These are phyloP conservation scores for Uronychia setigera DNA, from an alignment of 73 alveolate genomes.

Conservation along the genomic window DNA sequence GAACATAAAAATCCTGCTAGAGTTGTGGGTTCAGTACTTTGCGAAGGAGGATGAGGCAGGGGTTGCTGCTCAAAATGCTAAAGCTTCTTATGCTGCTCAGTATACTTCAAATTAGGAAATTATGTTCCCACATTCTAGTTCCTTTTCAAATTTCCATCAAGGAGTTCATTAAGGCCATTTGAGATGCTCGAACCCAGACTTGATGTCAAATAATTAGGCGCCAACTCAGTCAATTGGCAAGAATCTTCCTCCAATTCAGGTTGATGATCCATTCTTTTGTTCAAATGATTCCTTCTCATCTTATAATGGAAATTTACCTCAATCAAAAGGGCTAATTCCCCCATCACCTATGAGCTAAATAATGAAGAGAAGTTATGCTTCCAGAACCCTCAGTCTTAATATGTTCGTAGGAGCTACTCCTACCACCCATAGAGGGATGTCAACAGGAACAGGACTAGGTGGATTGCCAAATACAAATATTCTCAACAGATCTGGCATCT, in stretches of 20 bases:
- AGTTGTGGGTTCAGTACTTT: not conserved
- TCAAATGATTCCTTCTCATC: not conserved
- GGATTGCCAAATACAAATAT: not conserved
- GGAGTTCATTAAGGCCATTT: too few relatives aligned
- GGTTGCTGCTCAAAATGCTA: not conserved
- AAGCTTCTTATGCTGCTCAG: not conserved
- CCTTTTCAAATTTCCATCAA: not conserved
- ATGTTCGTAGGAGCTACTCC: not conserved
- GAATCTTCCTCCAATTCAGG: too few relatives aligned
- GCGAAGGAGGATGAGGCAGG: constrained; percentile 2
- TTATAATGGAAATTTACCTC: not conserved
- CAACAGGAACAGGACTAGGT: not conserved
- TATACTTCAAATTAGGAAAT: not conserved
- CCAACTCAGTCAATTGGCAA: too few relatives aligned
- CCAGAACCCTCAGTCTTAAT: not conserved
- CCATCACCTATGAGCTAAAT: not conserved
- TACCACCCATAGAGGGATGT: too few relatives aligned
- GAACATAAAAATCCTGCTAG: constrained; percentile 6
- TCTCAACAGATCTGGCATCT: not conserved
- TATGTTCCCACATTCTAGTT: not conserved
- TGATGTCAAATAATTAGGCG: too few relatives aligned
- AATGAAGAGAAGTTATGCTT: not conserved
- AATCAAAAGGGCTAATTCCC: not conserved
- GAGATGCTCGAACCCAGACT: too few relatives aligned
- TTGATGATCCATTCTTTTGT: not conserved